Evolutionary conservation across 1,284 basidiomycete genomes (phyloP).

Genomic region (Malassezia slooffiae): DNA sequence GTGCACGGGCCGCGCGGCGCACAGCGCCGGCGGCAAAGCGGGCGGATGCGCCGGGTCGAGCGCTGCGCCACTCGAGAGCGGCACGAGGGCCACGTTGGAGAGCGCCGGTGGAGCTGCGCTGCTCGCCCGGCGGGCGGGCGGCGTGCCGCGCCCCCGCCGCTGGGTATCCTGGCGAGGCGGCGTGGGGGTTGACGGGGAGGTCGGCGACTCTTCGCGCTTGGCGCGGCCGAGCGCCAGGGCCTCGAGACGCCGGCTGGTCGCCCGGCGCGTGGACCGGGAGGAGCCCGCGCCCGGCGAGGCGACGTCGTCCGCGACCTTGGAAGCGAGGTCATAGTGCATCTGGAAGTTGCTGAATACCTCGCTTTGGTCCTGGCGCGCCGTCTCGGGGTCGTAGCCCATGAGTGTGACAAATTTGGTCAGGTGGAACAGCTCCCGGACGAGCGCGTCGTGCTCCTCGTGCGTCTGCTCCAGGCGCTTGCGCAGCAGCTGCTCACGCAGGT

Average conservation of each 20-base stretch:
- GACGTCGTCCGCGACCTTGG: constrained; percentile 14
- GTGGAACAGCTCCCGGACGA: constrained; percentile 36
- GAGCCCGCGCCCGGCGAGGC: constrained; percentile 10
- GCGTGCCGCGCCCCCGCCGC: too few relatives aligned
- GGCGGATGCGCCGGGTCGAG: neutral
- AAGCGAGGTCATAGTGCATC: constrained; percentile 20
- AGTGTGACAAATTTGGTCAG: constrained; percentile 35
- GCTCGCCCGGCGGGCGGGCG: too few relatives aligned
- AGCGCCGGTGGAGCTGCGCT: neutral
- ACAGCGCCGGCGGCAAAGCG: too few relatives aligned
- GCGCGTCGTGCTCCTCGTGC: constrained; percentile 28
- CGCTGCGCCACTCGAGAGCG: constrained; percentile 3
- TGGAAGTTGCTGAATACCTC: constrained; percentile 30
- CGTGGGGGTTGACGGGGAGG: neutral
- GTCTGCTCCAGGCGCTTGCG: constrained; percentile 23
- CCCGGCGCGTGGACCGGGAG: constrained; percentile 21
- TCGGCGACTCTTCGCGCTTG: constrained; percentile 14
- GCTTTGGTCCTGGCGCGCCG: constrained; percentile 22
- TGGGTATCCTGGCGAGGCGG: neutral
- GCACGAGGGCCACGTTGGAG: neutral
- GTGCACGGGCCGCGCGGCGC: constrained; percentile 10
- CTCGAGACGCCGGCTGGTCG: constrained; percentile 22
- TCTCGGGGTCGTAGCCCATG: constrained; percentile 31
- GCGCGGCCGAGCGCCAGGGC: constrained; percentile 20
- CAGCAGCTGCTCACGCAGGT: constrained; percentile 16